Conservation (phyloP, 768 basidiomycete species). For the Russula foetens region DNA sequence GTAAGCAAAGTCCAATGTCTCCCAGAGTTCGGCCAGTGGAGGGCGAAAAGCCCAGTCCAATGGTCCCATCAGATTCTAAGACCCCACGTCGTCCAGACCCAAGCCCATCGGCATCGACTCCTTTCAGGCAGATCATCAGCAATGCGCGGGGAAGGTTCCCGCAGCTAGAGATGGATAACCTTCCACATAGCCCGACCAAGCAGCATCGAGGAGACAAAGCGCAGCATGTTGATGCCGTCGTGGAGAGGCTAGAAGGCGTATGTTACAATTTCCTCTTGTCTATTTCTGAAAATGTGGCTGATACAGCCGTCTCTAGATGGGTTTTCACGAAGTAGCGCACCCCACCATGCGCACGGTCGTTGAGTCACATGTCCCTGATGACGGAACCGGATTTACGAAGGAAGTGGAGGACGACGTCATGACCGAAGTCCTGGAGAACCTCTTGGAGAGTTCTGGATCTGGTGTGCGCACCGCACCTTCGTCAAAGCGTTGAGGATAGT, state of each 20-base stretch:
- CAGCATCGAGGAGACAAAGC: slow-evolving; percentile 24
- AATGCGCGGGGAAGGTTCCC: slow-evolving; percentile 54
- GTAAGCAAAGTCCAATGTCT: slow-evolving; percentile 6
- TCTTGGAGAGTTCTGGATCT: slow-evolving; percentile 32
- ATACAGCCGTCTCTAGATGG: slow-evolving; percentile 44
- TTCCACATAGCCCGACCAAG: slow-evolving; percentile 36
- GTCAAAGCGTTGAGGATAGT: neutral
- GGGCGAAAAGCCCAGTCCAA: neutral
- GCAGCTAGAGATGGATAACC: slow-evolving; percentile 52
- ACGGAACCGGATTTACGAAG: slow-evolving; percentile 39
- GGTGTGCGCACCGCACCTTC: neutral
- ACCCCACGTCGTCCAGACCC: neutral
- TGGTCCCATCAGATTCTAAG: neutral
- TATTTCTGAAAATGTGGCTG: neutral
- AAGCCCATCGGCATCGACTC: neutral
- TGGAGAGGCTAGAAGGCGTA: slow-evolving; percentile 47
- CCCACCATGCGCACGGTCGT: slow-evolving; percentile 46
- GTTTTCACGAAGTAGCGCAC: slow-evolving; percentile 50
- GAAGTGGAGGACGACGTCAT: slow-evolving; percentile 61
- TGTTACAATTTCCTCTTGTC: slow-evolving; percentile 23
- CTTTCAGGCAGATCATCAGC: slow-evolving; percentile 43
- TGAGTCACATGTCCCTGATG: slow-evolving; percentile 27
- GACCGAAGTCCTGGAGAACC: slow-evolving; percentile 52
- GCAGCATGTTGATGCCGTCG: slow-evolving; percentile 6
- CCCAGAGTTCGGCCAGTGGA: neutral